Conservation (phyloP, 1,139 yeast genomes). For the Lodderomyces oxycetoniae region DNA sequence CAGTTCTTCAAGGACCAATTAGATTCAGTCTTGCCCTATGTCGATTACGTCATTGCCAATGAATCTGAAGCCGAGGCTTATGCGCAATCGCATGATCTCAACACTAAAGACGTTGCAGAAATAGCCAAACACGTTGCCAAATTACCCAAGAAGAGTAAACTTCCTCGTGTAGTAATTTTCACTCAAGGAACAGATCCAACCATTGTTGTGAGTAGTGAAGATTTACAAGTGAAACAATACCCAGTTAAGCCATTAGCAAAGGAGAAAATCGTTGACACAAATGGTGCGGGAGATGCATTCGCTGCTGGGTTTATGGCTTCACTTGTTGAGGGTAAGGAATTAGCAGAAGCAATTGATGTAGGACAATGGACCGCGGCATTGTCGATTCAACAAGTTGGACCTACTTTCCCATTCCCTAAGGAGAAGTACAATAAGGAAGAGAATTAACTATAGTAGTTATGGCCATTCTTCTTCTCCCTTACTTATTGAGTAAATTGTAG, state of each 20-base stretch:
- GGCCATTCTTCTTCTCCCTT: constrained; percentile 24
- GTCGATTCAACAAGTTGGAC: constrained; percentile 91
- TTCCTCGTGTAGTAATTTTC: constrained; percentile 80
- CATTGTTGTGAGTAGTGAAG: constrained; percentile 52
- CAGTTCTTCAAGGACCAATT: constrained; percentile 92
- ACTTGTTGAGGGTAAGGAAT: constrained; percentile 65
- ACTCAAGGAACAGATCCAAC: constrained; percentile 94
- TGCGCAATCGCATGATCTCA: constrained; percentile 75
- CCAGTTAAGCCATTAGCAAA: constrained; percentile 69
- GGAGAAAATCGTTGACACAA: constrained; percentile 77
- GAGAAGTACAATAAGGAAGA: constrained; percentile 21
- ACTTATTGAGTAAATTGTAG: too few species aligned
- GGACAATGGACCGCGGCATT: constrained; percentile 97
- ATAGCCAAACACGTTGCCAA: constrained; percentile 81
- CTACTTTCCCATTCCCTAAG: constrained; percentile 85
- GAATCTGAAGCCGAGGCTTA: constrained; percentile 96
- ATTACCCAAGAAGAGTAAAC: constrained; percentile 72
- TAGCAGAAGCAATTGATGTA: constrained; percentile 63
- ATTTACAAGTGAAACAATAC: constrained; percentile 46
- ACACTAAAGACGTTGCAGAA: constrained; percentile 52
- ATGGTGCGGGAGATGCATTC: constrained; percentile 99
- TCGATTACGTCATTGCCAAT: constrained; percentile 89
- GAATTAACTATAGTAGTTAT: neutral
- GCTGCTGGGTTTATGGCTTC: constrained; percentile 97
- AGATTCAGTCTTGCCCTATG: constrained; percentile 75